phyloP scores from a whole-genome alignment of 805 yeast species.

The Metschnikowia borealis region DNA sequence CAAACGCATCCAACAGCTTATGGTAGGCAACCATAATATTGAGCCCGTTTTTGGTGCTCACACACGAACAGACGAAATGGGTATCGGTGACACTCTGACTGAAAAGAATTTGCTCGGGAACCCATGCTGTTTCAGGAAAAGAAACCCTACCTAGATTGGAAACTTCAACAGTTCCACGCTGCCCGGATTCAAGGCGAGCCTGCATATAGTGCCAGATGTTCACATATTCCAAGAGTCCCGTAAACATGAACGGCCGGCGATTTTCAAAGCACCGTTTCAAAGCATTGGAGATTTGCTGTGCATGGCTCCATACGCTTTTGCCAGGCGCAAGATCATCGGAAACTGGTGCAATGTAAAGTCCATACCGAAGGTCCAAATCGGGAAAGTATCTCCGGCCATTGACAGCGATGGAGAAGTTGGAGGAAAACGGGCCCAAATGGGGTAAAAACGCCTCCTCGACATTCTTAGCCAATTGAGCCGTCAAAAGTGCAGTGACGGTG shows the following conservation, averaged over 20 bases:
- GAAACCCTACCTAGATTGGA: conserved; percentile 13
- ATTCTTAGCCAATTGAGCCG: conserved; percentile 4
- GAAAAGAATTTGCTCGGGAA: conserved; percentile 8
- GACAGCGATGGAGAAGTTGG: conserved; percentile 7
- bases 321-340: conserved; percentile 1
- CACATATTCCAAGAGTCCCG: conserved; percentile 9
- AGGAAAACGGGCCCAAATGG: conserved; percentile 3
- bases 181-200: background rate
- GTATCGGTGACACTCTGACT: conserved; percentile 13
- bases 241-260: conserved; percentile 6
- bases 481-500: conserved; percentile 14
- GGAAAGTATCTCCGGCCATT: conserved; percentile 15
- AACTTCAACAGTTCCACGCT: conserved; percentile 12
- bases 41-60: conserved; percentile 13
- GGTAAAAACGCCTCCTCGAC: conserved; percentile 6
- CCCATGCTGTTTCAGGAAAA: conserved; percentile 5
- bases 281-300: background rate
- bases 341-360: conserved; percentile 9
- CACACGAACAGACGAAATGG: conserved; percentile 11
- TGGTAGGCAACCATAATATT: conserved; percentile 10
- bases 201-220: conserved; percentile 8
- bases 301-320: background rate
- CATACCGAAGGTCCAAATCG: conserved; percentile 7
- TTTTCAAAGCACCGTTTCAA: conserved; percentile 2
- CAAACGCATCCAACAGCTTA: conserved; percentile 4